Percentiles rank a stretch among this genome's conserved stretches.
Conservation (phyloP, 2,329 filamentous ascomycete genomes). For the Colletotrichum euphorbiae region DNA sequence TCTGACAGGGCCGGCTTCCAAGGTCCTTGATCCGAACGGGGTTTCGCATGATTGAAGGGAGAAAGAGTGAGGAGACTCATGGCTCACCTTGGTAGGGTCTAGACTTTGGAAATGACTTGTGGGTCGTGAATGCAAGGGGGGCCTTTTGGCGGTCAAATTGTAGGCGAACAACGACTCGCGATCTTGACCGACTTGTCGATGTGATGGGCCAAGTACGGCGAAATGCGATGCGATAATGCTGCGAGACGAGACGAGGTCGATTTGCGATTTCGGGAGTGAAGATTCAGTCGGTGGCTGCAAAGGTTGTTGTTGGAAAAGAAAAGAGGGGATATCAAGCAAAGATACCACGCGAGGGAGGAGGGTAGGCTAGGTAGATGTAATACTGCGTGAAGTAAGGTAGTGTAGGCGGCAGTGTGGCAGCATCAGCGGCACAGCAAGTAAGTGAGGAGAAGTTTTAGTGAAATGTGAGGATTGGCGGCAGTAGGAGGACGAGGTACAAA, state of each 20-base stretch:
- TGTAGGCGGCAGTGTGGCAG: conserved; percentile 27
- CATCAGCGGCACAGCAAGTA: conserved; percentile 4
- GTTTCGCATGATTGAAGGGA: conserved; percentile 40
- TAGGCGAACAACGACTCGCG: conserved; percentile 21
- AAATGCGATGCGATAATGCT: conserved; percentile 1
- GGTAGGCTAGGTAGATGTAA: conserved; percentile 37
- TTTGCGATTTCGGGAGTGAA: conserved; percentile 16
- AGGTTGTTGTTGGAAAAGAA: conserved; percentile 32
- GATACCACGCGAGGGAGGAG: conserved; percentile 38
- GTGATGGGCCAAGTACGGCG: background rate
- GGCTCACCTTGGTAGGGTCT: conserved; percentile 41
- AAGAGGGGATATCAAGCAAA: conserved; percentile 39
- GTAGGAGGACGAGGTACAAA: conserved; percentile 27
- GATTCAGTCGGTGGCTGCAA: conserved; percentile 28
- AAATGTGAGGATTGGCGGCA: conserved; percentile 33
- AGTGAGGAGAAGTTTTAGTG: conserved; percentile 15
- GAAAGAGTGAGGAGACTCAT: conserved; percentile 37
- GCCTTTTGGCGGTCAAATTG: conserved; percentile 39
- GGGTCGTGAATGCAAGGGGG: conserved; percentile 42
- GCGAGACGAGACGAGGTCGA: background rate
- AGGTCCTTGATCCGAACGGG: conserved; percentile 27
- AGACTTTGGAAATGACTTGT: conserved; percentile 41
- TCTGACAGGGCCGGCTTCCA: conserved; percentile 27
- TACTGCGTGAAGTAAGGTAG: background rate
- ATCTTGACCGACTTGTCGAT: conserved; percentile 25